Base-by-base conservation (phyloP, 1,284 basidiomycete species). In the Blastosporella zonata region DNA sequence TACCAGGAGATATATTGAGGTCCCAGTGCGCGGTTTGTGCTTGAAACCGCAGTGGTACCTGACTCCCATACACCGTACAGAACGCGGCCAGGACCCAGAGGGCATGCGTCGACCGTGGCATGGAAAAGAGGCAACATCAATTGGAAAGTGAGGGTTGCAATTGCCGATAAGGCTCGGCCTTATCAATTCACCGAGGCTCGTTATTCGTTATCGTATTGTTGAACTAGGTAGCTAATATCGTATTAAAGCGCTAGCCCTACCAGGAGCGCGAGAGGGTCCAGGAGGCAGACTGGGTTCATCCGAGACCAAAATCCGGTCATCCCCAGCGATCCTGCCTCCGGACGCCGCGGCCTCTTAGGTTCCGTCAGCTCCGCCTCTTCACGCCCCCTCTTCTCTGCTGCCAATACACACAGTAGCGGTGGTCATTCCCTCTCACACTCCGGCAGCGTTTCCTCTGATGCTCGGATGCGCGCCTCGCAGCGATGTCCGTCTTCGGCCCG, bases 391-490 rank as follows among this genome's bases (percentile, higher is more conserved):
- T 69, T 62, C 4, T 67, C 70, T 42, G 74, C 77, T 8, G 65
- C 68, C 10, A 68, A 63, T 2, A 66, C 61, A 35, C 62, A 48
- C 4, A 37, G 59, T 49, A 70, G 69, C 50, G 74, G 72, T 33
- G 68, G 68, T 13, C 65, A 59, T 28, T 81, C 80, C 0, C 62
- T 80, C 13, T 59, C 63, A 0, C 71, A 71, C 49, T 74, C 75
- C 0, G 70, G 69, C 18, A 82, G 81, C 37, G 61, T 82, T 41
- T 75, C 77, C 2, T 77, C 74, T 0, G 74, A 77, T 47, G 77
- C 73, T 15, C 69, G 74, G 22, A 65, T 60, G 36, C 63, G 62
- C n/a, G 46, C 33, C 12, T 57, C 58, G 21, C 54, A 7, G 59
- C 64, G 6, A 47, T 67, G 37, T 72, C 71, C 0, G 64, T 67